A percentile compares a stretch with the other conserved stretches of the same genome.
phyloP scores from a whole-genome alignment of 164 flowering plant genomes.

The Nymphaea colorata region DNA sequence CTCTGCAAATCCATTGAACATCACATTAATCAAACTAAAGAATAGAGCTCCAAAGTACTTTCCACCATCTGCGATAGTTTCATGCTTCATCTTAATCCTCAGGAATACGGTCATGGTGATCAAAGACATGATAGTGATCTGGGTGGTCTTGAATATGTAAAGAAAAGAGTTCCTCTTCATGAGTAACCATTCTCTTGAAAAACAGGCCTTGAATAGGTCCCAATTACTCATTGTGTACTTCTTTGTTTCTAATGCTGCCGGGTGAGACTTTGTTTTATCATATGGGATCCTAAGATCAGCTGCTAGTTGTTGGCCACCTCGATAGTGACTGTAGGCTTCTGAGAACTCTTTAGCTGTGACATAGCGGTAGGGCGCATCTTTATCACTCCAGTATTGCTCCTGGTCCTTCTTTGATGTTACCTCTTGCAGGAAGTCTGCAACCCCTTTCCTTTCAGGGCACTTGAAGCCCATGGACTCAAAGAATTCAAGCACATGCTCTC shows the following conservation, averaged over 20 bases:
- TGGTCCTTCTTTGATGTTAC: slow-evolving; percentile 57
- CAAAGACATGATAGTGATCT: slow-evolving; percentile 42
- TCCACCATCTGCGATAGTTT: slow-evolving; percentile 28
- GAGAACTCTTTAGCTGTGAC: slow-evolving; percentile 32
- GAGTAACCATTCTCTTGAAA: slow-evolving; percentile 43
- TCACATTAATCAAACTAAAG: slow-evolving; percentile 41
- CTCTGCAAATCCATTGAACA: slow-evolving; percentile 64
- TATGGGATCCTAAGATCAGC: slow-evolving; percentile 30
- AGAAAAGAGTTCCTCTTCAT: slow-evolving; percentile 47
- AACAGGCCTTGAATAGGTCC: slow-evolving; percentile 45
- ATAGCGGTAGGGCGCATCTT: slow-evolving; percentile 23
- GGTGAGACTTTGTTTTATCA: slow-evolving; percentile 30
- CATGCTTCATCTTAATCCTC: slow-evolving; percentile 36
- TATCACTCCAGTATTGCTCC: slow-evolving; percentile 43
- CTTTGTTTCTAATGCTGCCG: slow-evolving; percentile 39
- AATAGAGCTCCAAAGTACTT: slow-evolving; percentile 52
- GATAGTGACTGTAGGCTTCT: slow-evolving; percentile 19
- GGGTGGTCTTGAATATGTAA: slow-evolving; percentile 43
- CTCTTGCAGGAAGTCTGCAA: slow-evolving; percentile 55
- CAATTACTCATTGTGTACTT: slow-evolving; percentile 40
- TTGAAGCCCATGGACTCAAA: slow-evolving; percentile 40
- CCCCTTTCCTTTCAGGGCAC: slow-evolving; percentile 51
- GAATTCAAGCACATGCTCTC: slow-evolving; percentile 34
- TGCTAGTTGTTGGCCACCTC: slow-evolving; percentile 27
- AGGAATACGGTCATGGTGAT: slow-evolving; percentile 43